A percentile compares a stretch with the other conserved stretches of the same genome.
Evolutionary conservation across 768 basidiomycete genomes (phyloP).

Genomic region (Multifurca ochricompacta): DNA sequence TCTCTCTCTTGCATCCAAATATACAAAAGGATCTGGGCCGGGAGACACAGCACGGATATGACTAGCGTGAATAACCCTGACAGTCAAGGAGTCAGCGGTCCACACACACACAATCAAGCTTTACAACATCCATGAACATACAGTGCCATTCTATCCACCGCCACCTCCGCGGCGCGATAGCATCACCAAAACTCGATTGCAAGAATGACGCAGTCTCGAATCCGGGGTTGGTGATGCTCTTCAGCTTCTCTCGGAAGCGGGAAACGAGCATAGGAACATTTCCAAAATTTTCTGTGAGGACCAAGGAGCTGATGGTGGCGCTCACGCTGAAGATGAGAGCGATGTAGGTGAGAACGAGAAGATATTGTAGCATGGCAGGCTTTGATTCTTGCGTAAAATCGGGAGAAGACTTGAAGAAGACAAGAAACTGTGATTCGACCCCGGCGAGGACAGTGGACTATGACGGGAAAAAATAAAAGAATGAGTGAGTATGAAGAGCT

Average conservation of each 20-base stretch:
- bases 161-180: neutral
- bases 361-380: neutral
- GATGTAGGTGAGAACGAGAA: slow-evolving; percentile 17
- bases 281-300: slow-evolving; percentile 16
- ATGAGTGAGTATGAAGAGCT: neutral
- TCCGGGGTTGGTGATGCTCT: neutral
- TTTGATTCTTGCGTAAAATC: neutral
- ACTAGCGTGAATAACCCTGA: slow-evolving; percentile 12
- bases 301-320: slow-evolving; percentile 16
- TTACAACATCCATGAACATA: neutral
- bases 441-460: slow-evolving; percentile 17
- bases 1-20: slow-evolving; percentile 10
- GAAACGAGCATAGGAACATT: slow-evolving; percentile 5
- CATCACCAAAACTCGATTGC: neutral
- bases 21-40: slow-evolving; percentile 11
- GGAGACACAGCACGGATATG: slow-evolving; percentile 10
- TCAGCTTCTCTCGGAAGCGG: neutral
- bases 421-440: slow-evolving; percentile 16
- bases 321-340: slow-evolving; percentile 18
- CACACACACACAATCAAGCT: no score
- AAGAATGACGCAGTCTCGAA: neutral
- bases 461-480: neutral
- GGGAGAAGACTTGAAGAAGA: slow-evolving; percentile 5
- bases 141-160: slow-evolving; percentile 12
- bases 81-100: neutral